Evolutionary conservation across 2,329 filamentous ascomycete genomes (phyloP), one percentile per base, ranked within the genome.

Genomic region (Hypoxylon sp.): DNA sequence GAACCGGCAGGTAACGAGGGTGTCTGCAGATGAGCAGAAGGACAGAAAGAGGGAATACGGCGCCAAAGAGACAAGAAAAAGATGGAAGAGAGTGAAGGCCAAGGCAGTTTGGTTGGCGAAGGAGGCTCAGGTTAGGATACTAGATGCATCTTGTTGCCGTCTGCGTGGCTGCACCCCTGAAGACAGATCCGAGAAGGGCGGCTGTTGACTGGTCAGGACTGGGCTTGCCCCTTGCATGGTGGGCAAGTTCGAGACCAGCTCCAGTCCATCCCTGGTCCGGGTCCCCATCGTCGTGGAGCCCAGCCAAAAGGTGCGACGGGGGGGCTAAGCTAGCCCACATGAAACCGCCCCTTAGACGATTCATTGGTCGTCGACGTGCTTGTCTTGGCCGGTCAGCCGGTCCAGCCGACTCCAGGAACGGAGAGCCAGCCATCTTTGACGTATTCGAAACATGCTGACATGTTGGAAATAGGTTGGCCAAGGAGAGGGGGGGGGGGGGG

Each of bases 91-190:
- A 6, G 53, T 63, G 60, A 65, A 63, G 60, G 58, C 58, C 56
- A 57, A 59, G 63, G 53, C 50, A 60, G 59, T 24, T 42, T 63
- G 64, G 64, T 63, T 66, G 63, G 61, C 52, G 64, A 65, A n/a
- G 59, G 63, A 69, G 60, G 61, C 61, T 47, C 60, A 62, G 66
- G 65, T 48, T 45, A 62, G 46, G 58, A n/a, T n/a, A n/a, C n/a
- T n/a, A 62, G 48, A 58, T 53, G 63, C 27, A 58, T 57, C 54
- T 55, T 54, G n/a, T n/a, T n/a, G n/a, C n/a, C n/a, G n/a, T 41
- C 49, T 26, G 20, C 53, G 10, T 20, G 18, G 37, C 17, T 6
- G 26, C 37, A 37, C 63, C 63, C 63, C 62, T 60, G 62, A 58
- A 52, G 15, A 48, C 21, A 66, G 59, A 66, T 66, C 53, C 56